These are phyloP conservation scores for sorghum (Sorghum bicolor) DNA, from an alignment of 176 grass and related monocot species.

Conservation along the genomic window DNA sequence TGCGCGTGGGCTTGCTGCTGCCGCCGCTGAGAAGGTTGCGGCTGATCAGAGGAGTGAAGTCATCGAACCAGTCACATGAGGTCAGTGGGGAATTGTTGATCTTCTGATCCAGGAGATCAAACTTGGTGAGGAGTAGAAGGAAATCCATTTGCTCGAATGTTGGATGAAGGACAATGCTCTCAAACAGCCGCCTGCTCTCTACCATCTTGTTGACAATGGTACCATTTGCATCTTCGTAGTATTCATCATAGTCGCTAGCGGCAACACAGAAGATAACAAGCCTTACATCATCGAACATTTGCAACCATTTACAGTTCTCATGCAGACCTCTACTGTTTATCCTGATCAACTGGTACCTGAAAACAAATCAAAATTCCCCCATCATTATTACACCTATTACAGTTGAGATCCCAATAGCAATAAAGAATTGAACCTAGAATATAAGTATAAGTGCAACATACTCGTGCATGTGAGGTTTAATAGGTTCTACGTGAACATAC, in stretches of 20 bases:
- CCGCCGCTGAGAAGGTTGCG: slow-evolving; percentile 8
- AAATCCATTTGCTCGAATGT: slow-evolving; percentile 61
- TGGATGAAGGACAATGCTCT: slow-evolving; percentile 55
- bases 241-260: slow-evolving; percentile 73
- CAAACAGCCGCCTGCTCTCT: slow-evolving; percentile 73
- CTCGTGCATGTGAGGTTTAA: not conserved
- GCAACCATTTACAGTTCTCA: slow-evolving; percentile 81
- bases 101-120: slow-evolving; percentile 86
- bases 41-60: slow-evolving; percentile 74
- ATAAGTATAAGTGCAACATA: not conserved
- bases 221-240: slow-evolving; percentile 52
- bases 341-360: slow-evolving; percentile 87
- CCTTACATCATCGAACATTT: slow-evolving; percentile 84
- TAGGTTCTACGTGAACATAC: not conserved
- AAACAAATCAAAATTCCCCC: not conserved
- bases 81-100: slow-evolving; percentile 61
- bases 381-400: not conserved
- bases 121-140: slow-evolving; percentile 82
- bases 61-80: slow-evolving; percentile 66
- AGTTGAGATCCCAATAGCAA: not conserved
- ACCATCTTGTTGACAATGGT: slow-evolving; percentile 73
- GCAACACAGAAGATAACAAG: slow-evolving; percentile 80
- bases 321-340: slow-evolving; percentile 61
- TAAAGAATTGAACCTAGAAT: not conserved
- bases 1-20: slow-evolving; percentile 2